Evolutionary conservation across 371 early-diverging fungal species (phyloP), one percentile per base, ranked within the genome.

Genomic region (Mucor saturninus): DNA sequence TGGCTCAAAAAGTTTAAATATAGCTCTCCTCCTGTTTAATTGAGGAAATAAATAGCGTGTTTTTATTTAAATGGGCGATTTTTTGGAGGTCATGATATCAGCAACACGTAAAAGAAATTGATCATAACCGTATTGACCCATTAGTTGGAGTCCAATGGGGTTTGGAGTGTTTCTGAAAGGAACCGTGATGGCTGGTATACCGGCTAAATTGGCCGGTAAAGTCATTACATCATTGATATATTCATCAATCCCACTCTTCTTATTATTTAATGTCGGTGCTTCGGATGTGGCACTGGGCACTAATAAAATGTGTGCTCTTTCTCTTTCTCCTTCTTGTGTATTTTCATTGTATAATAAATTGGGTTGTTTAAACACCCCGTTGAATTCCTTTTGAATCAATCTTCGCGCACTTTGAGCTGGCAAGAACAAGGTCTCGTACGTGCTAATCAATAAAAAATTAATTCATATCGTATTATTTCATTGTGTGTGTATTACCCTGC

Each of bases 181-280:
- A 0, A 92, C 73, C 29, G 84, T 81, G 45, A 92, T 75, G 0
- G 92, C 89, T 7, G 93, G 92, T 38, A 92, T 65, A 42, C 85
- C 97, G 0, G 94, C 96, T 52, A 96, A 76, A 65, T 89, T 92
- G 6, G 93, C 92, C 5, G 97, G 94, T 6, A 95, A 87, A 1
- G 95, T 95, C 86, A 96, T 85, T 38, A 94, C 90, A 74, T 96
- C 97, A 65, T 93, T 90, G 42, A 91, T 78, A 64, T 91, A 96
- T 9, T 85, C 87, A 45, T 80, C 69, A 15, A 81, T 69, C 8
- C 67, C 72, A 6, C 53, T 37, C 0, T 48, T 50, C 4, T 59
- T 32, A 15, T 59, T 57, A 14, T 31, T 2, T 26, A 42, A 31
- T 7, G 56, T 68, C 2, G 91, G 95, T 30, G 95, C 94, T 0